Evolutionary conservation across 2,329 filamentous ascomycete species (phyloP), one percentile per base, ranked within the genome.

Genomic region (Alternaria infectoria): DNA sequence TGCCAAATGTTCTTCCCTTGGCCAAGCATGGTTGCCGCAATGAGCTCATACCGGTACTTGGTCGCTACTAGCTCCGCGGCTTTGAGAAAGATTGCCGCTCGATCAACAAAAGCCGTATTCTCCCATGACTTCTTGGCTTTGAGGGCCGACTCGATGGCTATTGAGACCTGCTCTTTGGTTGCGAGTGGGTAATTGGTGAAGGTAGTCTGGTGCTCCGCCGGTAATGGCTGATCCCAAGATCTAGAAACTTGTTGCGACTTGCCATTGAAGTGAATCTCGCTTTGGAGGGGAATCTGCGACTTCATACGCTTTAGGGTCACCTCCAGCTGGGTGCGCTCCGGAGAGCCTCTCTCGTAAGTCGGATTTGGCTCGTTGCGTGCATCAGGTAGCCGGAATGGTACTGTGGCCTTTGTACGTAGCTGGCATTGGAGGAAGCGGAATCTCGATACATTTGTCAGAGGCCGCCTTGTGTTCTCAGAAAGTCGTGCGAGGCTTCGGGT

Each of bases 1-100:
- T 98, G 95, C 93, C 93, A 97, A 47, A 92, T 93, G 80, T 97
- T 97, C 88, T 97, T 97, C 74, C 95, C 95, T 83, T 98, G 95
- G 61, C 95, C 95, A 36, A 97, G 85, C 89, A 97, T 97, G 19
- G 95, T 97, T 49, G 93, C 89, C 9, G 95, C 94, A 90, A 97
- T 96, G 72, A 98, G 87, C 61, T 97, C 93, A 82, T 97, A 97
- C 75, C 95, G 88, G 83, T 98, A 97, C 84, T 97, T 97, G 15
- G 87, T 91, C 55, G 91, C 84, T 69, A 97, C 88, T 67, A 98
- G 86, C 78, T 97, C 94, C 32, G 95, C 94, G 3, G 95, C 94
- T 85, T 97, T 97, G 76, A 97, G 87, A 84, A 97, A 97, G 78
- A 98, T 87, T 64, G 93, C 92, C 10, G 95, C 94, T 62, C 94